A percentile compares a stretch with the other conserved stretches of the same genome.
Evolutionary conservation across 306 rosid genomes (phyloP).

Genomic region (Inga laurina): DNA sequence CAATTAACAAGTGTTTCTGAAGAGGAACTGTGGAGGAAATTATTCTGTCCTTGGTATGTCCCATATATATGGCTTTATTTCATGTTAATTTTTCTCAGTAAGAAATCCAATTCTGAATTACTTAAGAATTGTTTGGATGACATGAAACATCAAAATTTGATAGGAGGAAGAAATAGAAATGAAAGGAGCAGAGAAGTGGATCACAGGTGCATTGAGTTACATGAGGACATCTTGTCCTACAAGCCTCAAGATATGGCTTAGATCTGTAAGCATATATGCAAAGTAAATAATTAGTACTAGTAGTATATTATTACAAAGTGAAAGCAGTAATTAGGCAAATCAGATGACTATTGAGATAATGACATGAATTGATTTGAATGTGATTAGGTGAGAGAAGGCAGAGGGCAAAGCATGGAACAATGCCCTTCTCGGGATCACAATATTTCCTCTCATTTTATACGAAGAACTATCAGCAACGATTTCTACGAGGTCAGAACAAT

Average conservation of each 20-base stretch:
- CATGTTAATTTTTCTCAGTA: neutral
- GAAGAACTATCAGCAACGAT: neutral
- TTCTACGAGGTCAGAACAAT: conserved; percentile 1
- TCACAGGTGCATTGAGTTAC: neutral
- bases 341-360: neutral
- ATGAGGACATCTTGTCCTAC: neutral
- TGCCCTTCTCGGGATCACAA: neutral
- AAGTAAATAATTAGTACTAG: too few species aligned
- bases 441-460: neutral
- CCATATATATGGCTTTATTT: neutral
- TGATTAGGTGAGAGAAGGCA: neutral
- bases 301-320: too few species aligned
- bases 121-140: neutral
- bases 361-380: neutral
- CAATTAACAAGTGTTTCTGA: neutral
- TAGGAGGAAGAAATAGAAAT: neutral
- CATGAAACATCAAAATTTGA: neutral
- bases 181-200: conserved; percentile 1
- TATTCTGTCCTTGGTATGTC: neutral
- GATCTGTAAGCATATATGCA: neutral
- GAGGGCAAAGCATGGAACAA: neutral
- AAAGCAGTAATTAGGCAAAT: neutral
- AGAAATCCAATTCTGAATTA: neutral
- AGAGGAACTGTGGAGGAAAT: neutral
- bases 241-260: conserved; percentile 2